Percentiles rank a stretch among this genome's conserved stretches.
Evolutionary conservation across 192 early-diverging fungal species (phyloP).

Genomic region (Backusella westeae): DNA sequence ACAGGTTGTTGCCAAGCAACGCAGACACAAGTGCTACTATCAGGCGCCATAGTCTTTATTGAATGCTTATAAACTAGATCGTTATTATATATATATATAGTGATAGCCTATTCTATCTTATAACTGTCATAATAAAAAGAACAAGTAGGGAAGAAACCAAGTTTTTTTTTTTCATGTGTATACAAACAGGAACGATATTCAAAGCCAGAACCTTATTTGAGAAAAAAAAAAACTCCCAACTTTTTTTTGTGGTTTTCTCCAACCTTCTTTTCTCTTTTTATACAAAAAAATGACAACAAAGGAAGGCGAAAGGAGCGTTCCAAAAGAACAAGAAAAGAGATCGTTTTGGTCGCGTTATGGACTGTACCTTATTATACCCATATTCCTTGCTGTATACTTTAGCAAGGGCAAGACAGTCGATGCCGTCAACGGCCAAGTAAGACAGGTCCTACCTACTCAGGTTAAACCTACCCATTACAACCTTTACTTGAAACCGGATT

Average conservation of each 20-base stretch:
- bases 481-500: constrained; percentile 73
- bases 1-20: not conserved
- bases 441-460: constrained; percentile 78
- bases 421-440: not conserved
- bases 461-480: constrained; percentile 83
- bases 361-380: not conserved
- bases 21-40: not conserved
- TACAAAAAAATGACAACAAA: not conserved
- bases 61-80: not conserved
- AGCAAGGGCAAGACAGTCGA: not conserved
- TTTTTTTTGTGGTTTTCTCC: not conserved
- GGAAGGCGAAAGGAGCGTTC: not conserved
- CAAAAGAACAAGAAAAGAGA: not conserved
- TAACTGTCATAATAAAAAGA: not conserved
- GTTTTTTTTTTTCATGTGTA: not conserved
- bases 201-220: not conserved
- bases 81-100: too few relatives aligned
- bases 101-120: too few relatives aligned
- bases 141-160: not conserved
- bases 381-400: constrained; percentile 5
- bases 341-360: constrained; percentile 12
- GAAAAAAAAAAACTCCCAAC: not conserved
- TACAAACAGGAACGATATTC: not conserved
- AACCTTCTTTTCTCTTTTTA: not conserved
- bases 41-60: too few relatives aligned